Base-by-base conservation (phyloP, 495 filamentous ascomycete genomes). In the Penicillium silybi region DNA sequence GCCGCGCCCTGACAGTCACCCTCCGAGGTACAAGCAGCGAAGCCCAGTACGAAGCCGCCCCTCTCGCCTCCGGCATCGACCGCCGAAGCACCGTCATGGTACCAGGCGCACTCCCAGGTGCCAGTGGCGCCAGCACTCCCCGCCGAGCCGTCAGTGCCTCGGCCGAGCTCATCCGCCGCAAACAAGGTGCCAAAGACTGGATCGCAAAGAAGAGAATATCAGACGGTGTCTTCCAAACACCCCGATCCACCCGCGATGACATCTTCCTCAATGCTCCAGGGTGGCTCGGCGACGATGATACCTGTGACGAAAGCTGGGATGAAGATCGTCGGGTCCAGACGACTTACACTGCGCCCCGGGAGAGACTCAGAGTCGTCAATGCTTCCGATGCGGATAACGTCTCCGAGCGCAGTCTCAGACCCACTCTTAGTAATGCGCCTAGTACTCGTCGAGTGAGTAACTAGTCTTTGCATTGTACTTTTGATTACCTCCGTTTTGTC, bases 341-440 rank as follows among this genome's bases (percentile, higher is more conserved):
- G 54, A 95, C 95, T 75, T 97, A 95, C 67, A 95, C 91, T 1
- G 89, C 95, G 50, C 92, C 92, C 42, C 87, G 83, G 65, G 86
- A 90, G 71, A 82, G 79, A 65, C 64, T 97, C 57, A 75, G 92
- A 44, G 90, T 97, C 11, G 91, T 96, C 8, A 97, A 97, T 71
- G 82, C 70, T 10, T 63, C 67, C 0, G 69, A 75, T 38, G 50
- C 71, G 58, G 68, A 72, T 47, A 60, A 62, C 41, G 22, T 65
- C 19, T 73, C 70, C 6, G 63, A 66, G 56, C 53, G 50, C 29
- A 32, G 1, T 69, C 68, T 15, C 6, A 57, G 52, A 38, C 67
- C 65, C 2, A 52, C n/a, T 46, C 27, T 57, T 15, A 59, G 59
- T 26, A 55, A 52, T 32, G 19, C 44, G 9, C 41, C 38, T 15